Evolutionary conservation across 2,329 filamentous ascomycete genomes (phyloP).

Genomic region (Fusarium newnesense): DNA sequence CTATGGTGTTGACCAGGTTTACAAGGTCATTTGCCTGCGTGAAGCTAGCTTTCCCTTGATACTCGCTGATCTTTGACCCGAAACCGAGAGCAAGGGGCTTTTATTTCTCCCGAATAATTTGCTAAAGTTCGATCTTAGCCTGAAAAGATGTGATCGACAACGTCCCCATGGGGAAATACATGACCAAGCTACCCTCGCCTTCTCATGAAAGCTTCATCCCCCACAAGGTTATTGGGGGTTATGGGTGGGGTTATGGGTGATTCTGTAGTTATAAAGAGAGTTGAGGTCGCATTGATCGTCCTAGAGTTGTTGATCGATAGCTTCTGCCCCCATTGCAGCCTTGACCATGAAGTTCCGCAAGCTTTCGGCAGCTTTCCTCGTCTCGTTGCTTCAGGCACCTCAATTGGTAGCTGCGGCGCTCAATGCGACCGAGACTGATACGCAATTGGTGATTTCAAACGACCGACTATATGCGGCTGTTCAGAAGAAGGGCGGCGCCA

Average conservation of each 20-base stretch:
- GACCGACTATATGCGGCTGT: slow-evolving; percentile 52
- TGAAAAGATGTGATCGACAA: slow-evolving; percentile 33
- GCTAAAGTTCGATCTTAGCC: slow-evolving; percentile 27
- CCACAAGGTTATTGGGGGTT: slow-evolving; percentile 39
- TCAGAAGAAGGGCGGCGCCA: slow-evolving; percentile 50
- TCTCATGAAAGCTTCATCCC: slow-evolving; percentile 32
- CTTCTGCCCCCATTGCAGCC: not conserved
- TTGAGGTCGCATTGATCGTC: slow-evolving; percentile 6
- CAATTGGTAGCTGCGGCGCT: slow-evolving; percentile 42
- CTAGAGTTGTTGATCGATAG: slow-evolving; percentile 2
- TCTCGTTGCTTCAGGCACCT: slow-evolving; percentile 36
- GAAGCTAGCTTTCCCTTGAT: slow-evolving; percentile 18
- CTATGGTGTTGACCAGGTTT: slow-evolving; percentile 9
- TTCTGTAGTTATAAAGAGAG: slow-evolving; percentile 21
- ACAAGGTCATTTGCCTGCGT: slow-evolving; percentile 14
- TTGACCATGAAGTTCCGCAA: slow-evolving; percentile 39
- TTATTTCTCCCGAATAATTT: slow-evolving; percentile 17
- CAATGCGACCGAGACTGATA: slow-evolving; percentile 49
- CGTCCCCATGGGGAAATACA: slow-evolving; percentile 41
- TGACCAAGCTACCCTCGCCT: slow-evolving; percentile 22
- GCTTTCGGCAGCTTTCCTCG: slow-evolving; percentile 33
- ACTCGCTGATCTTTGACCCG: slow-evolving; percentile 36
- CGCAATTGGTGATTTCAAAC: slow-evolving; percentile 50
- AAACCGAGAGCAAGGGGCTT: slow-evolving; percentile 24
- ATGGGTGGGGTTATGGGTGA: slow-evolving; percentile 29